A percentile compares a stretch with the other conserved stretches of the same genome.
Evolutionary conservation across 176 grass and related monocot species (phyloP).

Genomic region (Musa beccarii): DNA sequence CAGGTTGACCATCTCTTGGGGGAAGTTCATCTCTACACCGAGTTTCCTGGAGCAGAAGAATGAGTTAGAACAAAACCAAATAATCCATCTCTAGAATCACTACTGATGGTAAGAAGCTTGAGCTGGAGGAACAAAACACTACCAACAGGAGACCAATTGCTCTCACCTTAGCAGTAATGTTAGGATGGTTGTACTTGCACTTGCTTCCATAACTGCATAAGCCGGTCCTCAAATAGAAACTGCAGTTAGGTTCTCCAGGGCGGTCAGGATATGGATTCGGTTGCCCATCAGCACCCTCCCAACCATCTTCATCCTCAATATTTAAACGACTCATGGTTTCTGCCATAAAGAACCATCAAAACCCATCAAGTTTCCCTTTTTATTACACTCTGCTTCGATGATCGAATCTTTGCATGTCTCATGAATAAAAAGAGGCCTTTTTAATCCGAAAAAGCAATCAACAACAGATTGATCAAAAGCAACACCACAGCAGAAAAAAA

Average conservation of each 20-base stretch:
- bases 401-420: not conserved
- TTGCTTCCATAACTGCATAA: slow-evolving; percentile 38
- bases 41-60: slow-evolving; percentile 12
- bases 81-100: not conserved
- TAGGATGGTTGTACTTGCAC: slow-evolving; percentile 44
- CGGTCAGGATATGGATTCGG: slow-evolving; percentile 31
- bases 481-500: too few relatives aligned
- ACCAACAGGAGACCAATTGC: too few relatives aligned
- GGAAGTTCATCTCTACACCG: slow-evolving; percentile 30
- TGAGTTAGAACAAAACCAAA: not conserved
- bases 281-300: not conserved
- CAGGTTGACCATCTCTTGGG: slow-evolving; percentile 43
- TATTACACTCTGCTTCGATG: not conserved
- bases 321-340: slow-evolving; percentile 27
- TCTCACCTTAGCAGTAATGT: slow-evolving; percentile 16
- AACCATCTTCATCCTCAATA: slow-evolving; percentile 13
- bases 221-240: slow-evolving; percentile 40
- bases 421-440: not conserved
- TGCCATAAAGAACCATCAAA: slow-evolving; percentile 7
- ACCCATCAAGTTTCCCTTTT: not conserved
- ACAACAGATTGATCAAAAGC: not conserved
- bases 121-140: not conserved
- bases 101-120: not conserved
- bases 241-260: slow-evolving; percentile 39
- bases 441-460: not conserved